Evolutionary conservation across 345 rosid species (phyloP), one percentile per base, ranked within the genome.

Genomic region (Draba incana): DNA sequence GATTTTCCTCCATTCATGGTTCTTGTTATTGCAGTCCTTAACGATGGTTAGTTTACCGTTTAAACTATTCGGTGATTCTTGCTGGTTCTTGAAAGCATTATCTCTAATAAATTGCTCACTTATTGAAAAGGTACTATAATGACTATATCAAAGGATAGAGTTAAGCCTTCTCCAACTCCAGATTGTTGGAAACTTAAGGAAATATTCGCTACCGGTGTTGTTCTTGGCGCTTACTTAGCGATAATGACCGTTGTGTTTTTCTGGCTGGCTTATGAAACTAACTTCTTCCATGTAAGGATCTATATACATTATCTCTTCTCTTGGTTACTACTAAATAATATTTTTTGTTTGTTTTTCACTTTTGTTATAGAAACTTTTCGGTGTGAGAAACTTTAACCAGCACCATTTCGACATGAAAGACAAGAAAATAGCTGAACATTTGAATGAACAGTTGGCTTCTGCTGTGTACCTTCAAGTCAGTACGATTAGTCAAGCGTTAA

Each of bases 401-500:
- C 81, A 79, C 70, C 77, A 66, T 54, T 54, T 72, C 16, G 0
- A 72, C 62, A 71, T 71, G 80, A 58, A 78, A n/a, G 72, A 77
- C 69, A 24, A 64, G 30, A 20, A 4, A 35, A 68, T 31, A 20
- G 38, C 44, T 11, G 30, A 58, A 3, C 55, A 38, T 37, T 41
- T 84, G 46, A 77, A 83, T 30, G 80, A 55, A 46, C 79, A 76
- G 54, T 49, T 85, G 68, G 85, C 87, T 39, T 80, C 87, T 2
- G 87, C 84, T 0, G 68, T 85, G 5, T 85, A 83, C 20, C 87
- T 85, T 66, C 89, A 85, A 80, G 65, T 85, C 61, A 83, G 87
- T 64, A 85, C 90, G 6, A 80, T 86, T 68, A 92, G 95, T 57
- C 98, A 92, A 77, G 98, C 96, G n/a, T 68, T 92, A 30, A 92